Percentiles rank a stretch among this genome's conserved stretches.
Conservation (phyloP, 2,329 filamentous ascomycete genomes). For the Sphaerostilbella broomeana region DNA sequence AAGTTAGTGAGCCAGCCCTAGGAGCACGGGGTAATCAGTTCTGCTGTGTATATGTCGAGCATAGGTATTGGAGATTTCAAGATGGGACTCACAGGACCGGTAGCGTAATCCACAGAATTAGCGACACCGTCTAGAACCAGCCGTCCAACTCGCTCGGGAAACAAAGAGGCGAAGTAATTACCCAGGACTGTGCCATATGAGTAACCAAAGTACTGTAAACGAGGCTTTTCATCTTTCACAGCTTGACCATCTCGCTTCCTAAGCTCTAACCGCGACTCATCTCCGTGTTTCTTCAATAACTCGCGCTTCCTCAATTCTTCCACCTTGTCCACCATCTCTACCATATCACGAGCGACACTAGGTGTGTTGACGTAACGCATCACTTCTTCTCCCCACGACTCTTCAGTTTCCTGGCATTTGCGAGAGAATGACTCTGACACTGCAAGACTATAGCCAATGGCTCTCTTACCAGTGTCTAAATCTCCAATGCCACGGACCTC, state of each 20-base stretch:
- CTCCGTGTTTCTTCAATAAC: background rate
- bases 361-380: conserved; percentile 29
- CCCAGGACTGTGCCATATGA: conserved; percentile 35
- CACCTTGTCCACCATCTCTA: conserved; percentile 34
- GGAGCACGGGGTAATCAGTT: background rate
- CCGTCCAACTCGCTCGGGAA: conserved; percentile 29
- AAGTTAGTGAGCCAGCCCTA: conserved; percentile 30
- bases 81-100: conserved; percentile 7
- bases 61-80: background rate
- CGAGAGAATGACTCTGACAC: conserved; percentile 19
- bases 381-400: conserved; percentile 18
- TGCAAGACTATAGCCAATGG: conserved; percentile 15
- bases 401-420: conserved; percentile 21
- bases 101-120: conserved; percentile 30
- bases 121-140: conserved; percentile 35
- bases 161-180: conserved; percentile 29
- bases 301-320: conserved; percentile 22
- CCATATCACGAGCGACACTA: conserved; percentile 36
- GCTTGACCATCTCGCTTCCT: background rate
- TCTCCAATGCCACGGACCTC: conserved; percentile 24
- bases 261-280: background rate
- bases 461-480: conserved; percentile 12
- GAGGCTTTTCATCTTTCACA: conserved; percentile 3
- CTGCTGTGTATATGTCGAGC: background rate
- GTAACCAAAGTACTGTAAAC: conserved; percentile 41